These are phyloP conservation scores for Myxozyma sirexii DNA, from an alignment of 805 yeast species.

Conservation along the genomic window DNA sequence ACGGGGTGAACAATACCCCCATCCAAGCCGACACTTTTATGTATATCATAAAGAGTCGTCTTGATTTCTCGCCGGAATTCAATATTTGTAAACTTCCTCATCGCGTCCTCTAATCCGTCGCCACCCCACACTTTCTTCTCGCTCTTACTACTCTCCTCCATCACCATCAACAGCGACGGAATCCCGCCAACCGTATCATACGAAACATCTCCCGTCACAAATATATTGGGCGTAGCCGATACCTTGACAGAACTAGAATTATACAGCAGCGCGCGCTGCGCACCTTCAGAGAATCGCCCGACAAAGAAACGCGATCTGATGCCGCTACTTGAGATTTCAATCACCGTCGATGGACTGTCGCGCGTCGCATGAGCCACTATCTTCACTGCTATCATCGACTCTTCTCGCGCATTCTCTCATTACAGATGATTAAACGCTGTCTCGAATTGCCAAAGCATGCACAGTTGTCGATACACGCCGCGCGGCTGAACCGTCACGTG, in stretches of 20 bases:
- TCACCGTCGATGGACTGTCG: not conserved
- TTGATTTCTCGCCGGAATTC: not conserved
- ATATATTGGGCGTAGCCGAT: not conserved
- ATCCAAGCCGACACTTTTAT: not conserved
- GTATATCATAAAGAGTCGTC: not conserved
- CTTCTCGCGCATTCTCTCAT: not conserved
- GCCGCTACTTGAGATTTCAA: not conserved
- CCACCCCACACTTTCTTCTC: not conserved
- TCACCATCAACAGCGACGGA: not conserved
- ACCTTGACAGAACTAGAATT: not conserved
- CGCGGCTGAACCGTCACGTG: no score
- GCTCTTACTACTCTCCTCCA: not conserved
- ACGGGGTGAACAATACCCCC: not conserved
- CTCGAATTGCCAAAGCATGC: no score
- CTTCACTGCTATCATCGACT: not conserved
- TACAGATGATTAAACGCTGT: not conserved
- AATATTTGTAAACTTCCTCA: not conserved
- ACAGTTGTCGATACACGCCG: no score
- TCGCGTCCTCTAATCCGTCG: not conserved
- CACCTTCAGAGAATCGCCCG: slow-evolving; percentile 3
- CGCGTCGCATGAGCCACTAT: slow-evolving; percentile 1
- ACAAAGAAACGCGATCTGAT: not conserved
- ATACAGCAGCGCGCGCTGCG: not conserved
- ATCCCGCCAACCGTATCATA: not conserved
- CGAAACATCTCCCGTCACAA: not conserved